phyloP scores from a whole-genome alignment of 2,329 filamentous ascomycete genomes.

The Neofusicoccum sp. region DNA sequence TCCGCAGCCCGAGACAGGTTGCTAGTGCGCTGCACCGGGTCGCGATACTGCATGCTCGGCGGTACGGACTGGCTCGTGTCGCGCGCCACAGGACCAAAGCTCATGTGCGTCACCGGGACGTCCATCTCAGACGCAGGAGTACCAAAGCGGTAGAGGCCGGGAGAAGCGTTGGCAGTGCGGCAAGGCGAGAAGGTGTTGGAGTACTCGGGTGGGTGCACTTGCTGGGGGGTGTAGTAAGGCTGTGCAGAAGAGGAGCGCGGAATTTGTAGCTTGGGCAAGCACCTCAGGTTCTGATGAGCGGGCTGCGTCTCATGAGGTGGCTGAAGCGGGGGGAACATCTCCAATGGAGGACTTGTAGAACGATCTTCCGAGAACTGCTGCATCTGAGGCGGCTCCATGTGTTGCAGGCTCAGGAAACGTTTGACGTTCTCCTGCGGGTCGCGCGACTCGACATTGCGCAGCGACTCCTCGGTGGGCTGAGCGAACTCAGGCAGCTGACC shows the following conservation, averaged over 20 bases:
- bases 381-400: slow-evolving; percentile 57
- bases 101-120: slow-evolving; percentile 71
- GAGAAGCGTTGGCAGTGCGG: slow-evolving; percentile 47
- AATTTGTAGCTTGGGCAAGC: slow-evolving; percentile 57
- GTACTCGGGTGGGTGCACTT: slow-evolving; percentile 24
- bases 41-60: slow-evolving; percentile 80
- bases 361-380: slow-evolving; percentile 63
- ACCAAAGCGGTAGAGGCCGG: slow-evolving; percentile 71
- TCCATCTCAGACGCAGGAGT: slow-evolving; percentile 91
- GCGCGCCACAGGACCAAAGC: slow-evolving; percentile 69
- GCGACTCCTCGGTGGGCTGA: slow-evolving; percentile 63
- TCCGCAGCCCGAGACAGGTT: slow-evolving; percentile 41
- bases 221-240: slow-evolving; percentile 23
- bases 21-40: slow-evolving; percentile 48
- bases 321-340: slow-evolving; percentile 41
- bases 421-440: slow-evolving; percentile 92
- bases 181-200: slow-evolving; percentile 41
- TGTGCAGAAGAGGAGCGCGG: slow-evolving; percentile 44
- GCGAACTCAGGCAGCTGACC: slow-evolving; percentile 60
- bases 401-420: slow-evolving; percentile 86
- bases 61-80: slow-evolving; percentile 87
- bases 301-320: slow-evolving; percentile 32
- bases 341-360: slow-evolving; percentile 38
- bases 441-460: slow-evolving; percentile 66
- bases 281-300: slow-evolving; percentile 51